Evolutionary conservation across 306 rosid species (phyloP).

Genomic region (Lotus japonicus): DNA sequence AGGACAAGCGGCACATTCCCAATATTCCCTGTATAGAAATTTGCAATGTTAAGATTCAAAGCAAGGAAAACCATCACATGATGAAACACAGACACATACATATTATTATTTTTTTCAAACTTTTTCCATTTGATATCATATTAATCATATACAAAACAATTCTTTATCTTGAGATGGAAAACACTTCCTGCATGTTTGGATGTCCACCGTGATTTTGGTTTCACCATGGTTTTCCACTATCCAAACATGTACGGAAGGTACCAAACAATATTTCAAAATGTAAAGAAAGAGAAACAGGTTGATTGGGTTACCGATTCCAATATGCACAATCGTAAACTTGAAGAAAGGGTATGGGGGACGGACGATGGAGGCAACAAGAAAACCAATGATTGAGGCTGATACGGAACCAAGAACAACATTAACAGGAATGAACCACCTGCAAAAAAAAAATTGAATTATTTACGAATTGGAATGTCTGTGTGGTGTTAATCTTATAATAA

Average conservation of each 20-base stretch:
- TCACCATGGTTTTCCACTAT: too few relatives aligned
- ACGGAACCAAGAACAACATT: constrained; percentile 68
- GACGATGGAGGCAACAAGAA: constrained; percentile 54
- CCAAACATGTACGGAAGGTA: not conserved
- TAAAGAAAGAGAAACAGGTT: not conserved
- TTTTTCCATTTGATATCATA: not conserved
- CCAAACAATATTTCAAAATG: not conserved
- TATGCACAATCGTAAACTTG: constrained; percentile 80
- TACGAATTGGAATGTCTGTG: not conserved
- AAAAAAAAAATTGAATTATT: not conserved
- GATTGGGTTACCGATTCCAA: constrained; percentile 73
- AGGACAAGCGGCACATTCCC: constrained; percentile 98
- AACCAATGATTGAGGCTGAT: constrained; percentile 84
- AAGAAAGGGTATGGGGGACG: constrained; percentile 95
- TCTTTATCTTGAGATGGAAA: not conserved
- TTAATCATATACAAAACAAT: not conserved
- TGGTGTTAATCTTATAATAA: not conserved
- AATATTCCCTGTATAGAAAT: constrained; percentile 71
- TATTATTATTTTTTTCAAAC: not conserved
- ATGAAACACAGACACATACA: too few relatives aligned
- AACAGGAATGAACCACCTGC: constrained; percentile 97
- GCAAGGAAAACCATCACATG: too few relatives aligned
- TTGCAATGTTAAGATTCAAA: not conserved
- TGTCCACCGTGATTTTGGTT: too few relatives aligned
- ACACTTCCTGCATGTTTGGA: too few relatives aligned